These are phyloP conservation scores for Neckera pumila DNA, from an alignment of 225 moss, liverwort and hornwort species.

Conservation along the genomic window DNA sequence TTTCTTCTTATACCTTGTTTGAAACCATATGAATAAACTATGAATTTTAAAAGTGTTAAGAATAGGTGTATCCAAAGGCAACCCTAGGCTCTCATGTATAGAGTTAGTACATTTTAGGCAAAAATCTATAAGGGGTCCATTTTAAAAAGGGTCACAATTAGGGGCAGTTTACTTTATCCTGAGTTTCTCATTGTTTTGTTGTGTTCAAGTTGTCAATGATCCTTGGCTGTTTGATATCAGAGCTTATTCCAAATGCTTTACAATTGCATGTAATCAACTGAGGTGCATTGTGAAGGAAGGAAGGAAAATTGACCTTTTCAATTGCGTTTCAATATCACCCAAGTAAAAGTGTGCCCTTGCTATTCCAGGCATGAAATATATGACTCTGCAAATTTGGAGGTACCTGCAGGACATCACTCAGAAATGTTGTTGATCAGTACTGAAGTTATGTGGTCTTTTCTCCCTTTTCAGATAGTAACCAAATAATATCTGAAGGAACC, in stretches of 20 bases:
- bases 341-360: constrained; percentile 79
- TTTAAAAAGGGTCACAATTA: neutral
- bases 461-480: neutral
- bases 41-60: neutral
- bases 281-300: neutral
- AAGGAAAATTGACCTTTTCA: constrained; percentile 25
- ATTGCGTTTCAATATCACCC: constrained; percentile 65
- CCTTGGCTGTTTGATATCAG: neutral
- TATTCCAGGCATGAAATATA: constrained; percentile 56
- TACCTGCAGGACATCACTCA: constrained; percentile 27
- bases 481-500: no score
- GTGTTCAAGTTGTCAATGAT: neutral
- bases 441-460: neutral
- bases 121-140: neutral
- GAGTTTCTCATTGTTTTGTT: neutral
- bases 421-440: neutral
- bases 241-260: neutral
- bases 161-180: neutral
- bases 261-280: neutral
- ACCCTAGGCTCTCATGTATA: neutral
- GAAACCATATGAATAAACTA: neutral
- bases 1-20: neutral
- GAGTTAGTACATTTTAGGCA: neutral
- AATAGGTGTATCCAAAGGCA: neutral
- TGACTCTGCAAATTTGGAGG: constrained; percentile 60